These are phyloP conservation scores for Colletotrichum spaethianum DNA, from an alignment of 2,329 filamentous ascomycete genomes.

Conservation along the genomic window DNA sequence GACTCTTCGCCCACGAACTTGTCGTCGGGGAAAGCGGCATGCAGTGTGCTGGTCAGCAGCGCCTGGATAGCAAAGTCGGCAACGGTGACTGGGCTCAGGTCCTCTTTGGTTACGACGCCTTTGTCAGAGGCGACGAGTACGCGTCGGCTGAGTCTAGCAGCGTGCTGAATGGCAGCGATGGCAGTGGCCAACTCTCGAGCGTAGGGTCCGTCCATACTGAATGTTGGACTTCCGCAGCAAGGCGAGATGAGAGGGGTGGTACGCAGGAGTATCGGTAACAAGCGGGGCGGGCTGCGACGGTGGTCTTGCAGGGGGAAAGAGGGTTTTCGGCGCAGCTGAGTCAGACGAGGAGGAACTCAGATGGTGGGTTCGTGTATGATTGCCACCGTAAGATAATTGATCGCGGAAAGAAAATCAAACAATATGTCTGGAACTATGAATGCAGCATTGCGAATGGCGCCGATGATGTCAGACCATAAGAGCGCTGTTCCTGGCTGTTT, in stretches of 20 bases:
- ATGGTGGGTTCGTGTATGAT: background rate
- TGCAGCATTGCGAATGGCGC: background rate
- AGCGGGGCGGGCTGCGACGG: background rate
- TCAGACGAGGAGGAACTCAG: background rate
- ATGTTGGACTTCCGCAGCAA: background rate
- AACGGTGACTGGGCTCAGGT: conserved; percentile 70
- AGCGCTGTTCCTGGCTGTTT: conserved; percentile 7
- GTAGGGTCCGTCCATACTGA: conserved; percentile 59
- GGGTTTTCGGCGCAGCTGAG: background rate
- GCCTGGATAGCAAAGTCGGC: conserved; percentile 74
- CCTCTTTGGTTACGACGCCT: conserved; percentile 66
- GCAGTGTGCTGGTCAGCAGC: conserved; percentile 65
- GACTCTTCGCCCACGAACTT: conserved; percentile 70
- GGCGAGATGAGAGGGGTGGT: background rate
- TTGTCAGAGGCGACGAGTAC: conserved; percentile 64
- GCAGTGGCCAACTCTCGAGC: conserved; percentile 59
- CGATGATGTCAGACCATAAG: conserved; percentile 34
- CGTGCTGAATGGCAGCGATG: conserved; percentile 59
- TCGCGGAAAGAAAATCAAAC: background rate
- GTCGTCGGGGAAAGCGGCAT: conserved; percentile 65
- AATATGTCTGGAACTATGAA: background rate
- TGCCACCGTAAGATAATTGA: background rate
- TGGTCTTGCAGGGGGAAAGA: background rate
- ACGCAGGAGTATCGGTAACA: background rate
- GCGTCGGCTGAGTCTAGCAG: conserved; percentile 64